Evolutionary conservation across 2,329 filamentous ascomycete genomes (phyloP).

Genomic region (Exophiala viscosa): DNA sequence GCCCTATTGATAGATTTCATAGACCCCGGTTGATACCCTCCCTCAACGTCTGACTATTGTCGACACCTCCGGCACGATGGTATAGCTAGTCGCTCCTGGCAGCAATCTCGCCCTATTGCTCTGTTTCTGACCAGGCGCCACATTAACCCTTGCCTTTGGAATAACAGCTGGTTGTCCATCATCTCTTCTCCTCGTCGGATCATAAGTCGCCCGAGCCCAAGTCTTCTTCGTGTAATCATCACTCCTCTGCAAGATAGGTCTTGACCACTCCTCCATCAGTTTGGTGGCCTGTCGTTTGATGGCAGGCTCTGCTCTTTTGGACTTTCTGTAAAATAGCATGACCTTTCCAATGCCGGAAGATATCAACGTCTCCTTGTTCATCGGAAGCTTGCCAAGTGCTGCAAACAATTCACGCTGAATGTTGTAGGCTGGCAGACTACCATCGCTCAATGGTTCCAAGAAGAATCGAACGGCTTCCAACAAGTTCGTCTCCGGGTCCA

Average conservation of each 20-base stretch:
- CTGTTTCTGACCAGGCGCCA: conserved; percentile 27
- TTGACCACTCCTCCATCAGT: conserved; percentile 90
- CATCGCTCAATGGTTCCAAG: conserved; percentile 90
- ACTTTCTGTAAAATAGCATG: conserved; percentile 93
- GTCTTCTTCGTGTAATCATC: conserved; percentile 89
- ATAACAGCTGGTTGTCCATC: conserved; percentile 44
- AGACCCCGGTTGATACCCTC: not conserved
- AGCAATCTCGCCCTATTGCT: conserved; percentile 58
- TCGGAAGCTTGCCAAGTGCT: conserved; percentile 73
- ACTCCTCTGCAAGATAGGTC: conserved; percentile 87
- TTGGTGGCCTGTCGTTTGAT: conserved; percentile 95
- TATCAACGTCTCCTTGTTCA: conserved; percentile 84
- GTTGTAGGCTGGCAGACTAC: conserved; percentile 90
- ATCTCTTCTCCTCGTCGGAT: conserved; percentile 42
- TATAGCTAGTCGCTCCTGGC: conserved; percentile 58
- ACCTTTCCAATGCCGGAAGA: conserved; percentile 95
- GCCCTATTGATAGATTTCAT: not conserved
- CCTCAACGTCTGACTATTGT: conserved; percentile 12
- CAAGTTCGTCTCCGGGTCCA: conserved; percentile 93
- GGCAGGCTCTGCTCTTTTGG: conserved; percentile 76
- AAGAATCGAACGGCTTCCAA: conserved; percentile 95
- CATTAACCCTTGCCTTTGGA: conserved; percentile 33
- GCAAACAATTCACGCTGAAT: conserved; percentile 93
- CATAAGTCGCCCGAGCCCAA: conserved; percentile 56
- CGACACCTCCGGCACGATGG: conserved; percentile 52